Percentiles rank a stretch among this genome's conserved stretches.
Conservation (phyloP, 345 rosid species). For the Pseudoturritis turrita region DNA sequence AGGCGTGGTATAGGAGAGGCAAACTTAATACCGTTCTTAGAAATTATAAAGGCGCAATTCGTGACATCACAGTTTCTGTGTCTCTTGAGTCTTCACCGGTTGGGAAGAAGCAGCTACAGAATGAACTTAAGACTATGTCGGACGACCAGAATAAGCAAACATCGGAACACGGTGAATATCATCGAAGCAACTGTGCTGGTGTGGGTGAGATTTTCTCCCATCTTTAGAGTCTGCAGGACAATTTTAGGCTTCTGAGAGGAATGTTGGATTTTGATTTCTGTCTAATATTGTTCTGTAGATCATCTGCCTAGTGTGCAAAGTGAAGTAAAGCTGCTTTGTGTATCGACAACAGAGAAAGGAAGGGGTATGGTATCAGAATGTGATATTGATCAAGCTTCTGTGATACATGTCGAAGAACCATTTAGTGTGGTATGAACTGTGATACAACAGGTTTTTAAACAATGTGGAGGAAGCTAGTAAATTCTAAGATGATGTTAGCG, state of each 20-base stretch:
- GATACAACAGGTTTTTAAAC: neutral
- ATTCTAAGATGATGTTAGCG: neutral
- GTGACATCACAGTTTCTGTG: conserved; percentile 53
- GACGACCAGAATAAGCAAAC: conserved; percentile 19
- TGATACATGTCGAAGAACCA: conserved; percentile 74
- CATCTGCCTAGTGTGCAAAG: conserved; percentile 41
- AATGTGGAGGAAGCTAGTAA: neutral
- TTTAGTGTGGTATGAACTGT: conserved; percentile 51
- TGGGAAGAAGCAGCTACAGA: conserved; percentile 78
- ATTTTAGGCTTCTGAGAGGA: neutral
- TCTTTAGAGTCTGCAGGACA: neutral
- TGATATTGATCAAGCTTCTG: conserved; percentile 63
- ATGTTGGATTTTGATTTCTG: neutral
- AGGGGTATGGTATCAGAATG: conserved; percentile 60
- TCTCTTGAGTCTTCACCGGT: conserved; percentile 43
- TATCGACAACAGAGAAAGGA: conserved; percentile 61
- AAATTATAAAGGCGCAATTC: conserved; percentile 46
- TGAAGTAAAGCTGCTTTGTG: conserved; percentile 40
- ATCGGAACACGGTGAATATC: conserved; percentile 3
- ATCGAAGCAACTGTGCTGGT: conserved; percentile 8
- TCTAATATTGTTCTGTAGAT: conserved; percentile 2
- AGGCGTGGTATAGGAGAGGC: conserved; percentile 90
- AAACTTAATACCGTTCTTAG: conserved; percentile 65
- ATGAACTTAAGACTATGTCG: conserved; percentile 42
- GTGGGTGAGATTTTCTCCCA: conserved; percentile 32